Base-by-base conservation (phyloP, 371 early-diverging fungal species). In the Saksenaea vasiformis region DNA sequence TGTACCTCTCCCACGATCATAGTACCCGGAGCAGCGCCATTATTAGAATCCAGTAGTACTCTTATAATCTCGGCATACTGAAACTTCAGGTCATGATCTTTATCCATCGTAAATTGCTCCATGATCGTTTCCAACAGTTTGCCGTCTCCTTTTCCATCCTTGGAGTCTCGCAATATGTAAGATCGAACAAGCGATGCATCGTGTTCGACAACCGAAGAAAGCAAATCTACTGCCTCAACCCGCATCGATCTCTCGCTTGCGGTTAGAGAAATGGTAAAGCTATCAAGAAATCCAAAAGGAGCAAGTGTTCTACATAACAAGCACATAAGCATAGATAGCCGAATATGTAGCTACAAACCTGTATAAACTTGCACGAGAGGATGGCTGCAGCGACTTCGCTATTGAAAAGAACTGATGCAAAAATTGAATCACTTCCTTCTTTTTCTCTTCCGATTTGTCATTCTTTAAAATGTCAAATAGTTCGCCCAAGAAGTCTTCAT, bases 31-130 rank as follows among this genome's bases (percentile, higher is more conserved):
- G 64, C 28, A 13, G 66, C 51, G 13, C 63, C 69, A 61, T 51
- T 56, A 65, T 73, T 80, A 19, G 90, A 87, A 60, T 95, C 94
- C 15, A 96, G 74, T 38, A 95, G 59, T 10, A 84, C 62, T 35
- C 91, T 84, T 28, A 96, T 67, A 9, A 90, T 83, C 56, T 94
- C 95, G 24, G 87, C 80, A 60, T 82, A 88, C 70, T 91, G 91
- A 17, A 85, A 70, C 66, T 88, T 88, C 53, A 90, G 69, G 22
- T 86, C 90, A 19, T 84, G 64, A 39, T 93, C 91, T 1, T 62
- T 54, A 38, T 89, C 89, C 24, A 67, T 63, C 1, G 84, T 68
- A 56, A 93, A 85, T 58, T 85, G 81, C 9, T 85, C 74, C 19
- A 95, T 72, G 11, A 96, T 73, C 9, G 80, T 76, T 31, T 85